phyloP scores from a whole-genome alignment of 2,329 filamentous ascomycete species.

The Ceratocystiopsis sp. region DNA sequence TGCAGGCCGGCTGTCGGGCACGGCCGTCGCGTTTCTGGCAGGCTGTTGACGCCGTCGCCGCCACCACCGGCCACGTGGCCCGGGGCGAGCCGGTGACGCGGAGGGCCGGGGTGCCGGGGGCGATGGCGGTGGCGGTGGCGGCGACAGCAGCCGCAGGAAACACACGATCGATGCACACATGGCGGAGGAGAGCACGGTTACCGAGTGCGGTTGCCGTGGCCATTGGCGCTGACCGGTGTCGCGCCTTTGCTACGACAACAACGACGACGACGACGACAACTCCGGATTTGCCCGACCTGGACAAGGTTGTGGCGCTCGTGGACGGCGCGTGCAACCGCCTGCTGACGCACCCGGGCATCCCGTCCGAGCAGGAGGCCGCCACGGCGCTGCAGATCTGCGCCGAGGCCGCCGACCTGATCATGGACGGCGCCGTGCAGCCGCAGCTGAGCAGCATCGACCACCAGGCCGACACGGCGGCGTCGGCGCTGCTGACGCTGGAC shows the following conservation, averaged over 20 bases:
- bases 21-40: no score
- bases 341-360: conserved; percentile 26
- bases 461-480: conserved; percentile 29
- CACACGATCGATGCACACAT: no score
- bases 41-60: no score
- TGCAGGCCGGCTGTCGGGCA: no score
- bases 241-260: not conserved
- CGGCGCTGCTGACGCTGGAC: conserved; percentile 32
- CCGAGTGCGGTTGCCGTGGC: no score
- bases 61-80: no score
- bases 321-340: conserved; percentile 26
- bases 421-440: conserved; percentile 21
- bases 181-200: no score
- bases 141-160: no score
- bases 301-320: conserved; percentile 23
- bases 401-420: conserved; percentile 21
- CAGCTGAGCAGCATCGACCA: conserved; percentile 22
- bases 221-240: not conserved
- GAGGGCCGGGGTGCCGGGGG: no score
- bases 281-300: conserved; percentile 17
- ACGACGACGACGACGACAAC: not conserved
- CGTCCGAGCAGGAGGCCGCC: conserved; percentile 24
- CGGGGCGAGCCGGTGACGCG: no score
- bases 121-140: no score
- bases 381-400: conserved; percentile 28